These are phyloP conservation scores for Panicum hallii DNA, from an alignment of 202 grass and related monocot species.

Conservation along the genomic window DNA sequence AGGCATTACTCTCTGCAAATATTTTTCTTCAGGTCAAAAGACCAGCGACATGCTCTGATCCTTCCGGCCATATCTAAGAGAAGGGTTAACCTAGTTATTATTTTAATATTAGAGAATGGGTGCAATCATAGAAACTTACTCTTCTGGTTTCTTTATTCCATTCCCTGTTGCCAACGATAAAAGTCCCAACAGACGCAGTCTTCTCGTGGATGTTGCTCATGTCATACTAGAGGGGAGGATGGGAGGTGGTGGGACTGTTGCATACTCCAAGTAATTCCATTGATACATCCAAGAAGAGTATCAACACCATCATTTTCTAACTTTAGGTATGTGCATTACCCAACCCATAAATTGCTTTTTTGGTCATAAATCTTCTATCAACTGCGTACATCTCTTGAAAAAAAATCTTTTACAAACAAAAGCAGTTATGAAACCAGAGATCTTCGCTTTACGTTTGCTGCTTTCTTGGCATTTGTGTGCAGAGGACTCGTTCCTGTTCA, in stretches of 20 bases:
- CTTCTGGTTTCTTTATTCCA: slow-evolving; percentile 30
- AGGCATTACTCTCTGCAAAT: background rate
- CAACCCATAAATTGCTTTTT: background rate
- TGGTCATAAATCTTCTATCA: background rate
- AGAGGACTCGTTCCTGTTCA: slow-evolving; percentile 15
- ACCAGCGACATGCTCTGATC: slow-evolving; percentile 19
- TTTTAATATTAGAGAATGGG: background rate
- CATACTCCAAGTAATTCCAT: slow-evolving; percentile 19
- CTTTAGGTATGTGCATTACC: slow-evolving; percentile 26
- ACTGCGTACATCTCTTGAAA: background rate
- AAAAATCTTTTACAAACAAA: background rate
- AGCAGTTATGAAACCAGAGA: background rate
- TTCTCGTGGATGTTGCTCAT: slow-evolving; percentile 23
- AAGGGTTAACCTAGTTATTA: slow-evolving; percentile 1
- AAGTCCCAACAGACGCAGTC: slow-evolving; percentile 15
- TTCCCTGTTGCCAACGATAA: slow-evolving; percentile 36
- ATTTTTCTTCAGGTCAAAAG: slow-evolving; percentile 11
- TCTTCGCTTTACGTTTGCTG: slow-evolving; percentile 22
- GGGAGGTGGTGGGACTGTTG: slow-evolving; percentile 38
- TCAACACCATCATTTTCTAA: slow-evolving; percentile 39
- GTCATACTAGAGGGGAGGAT: slow-evolving; percentile 26
- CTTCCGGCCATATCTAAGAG: background rate
- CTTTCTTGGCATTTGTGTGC: slow-evolving; percentile 14
- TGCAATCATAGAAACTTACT: background rate
- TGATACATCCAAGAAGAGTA: slow-evolving; percentile 32